phyloP scores from a whole-genome alignment of 1,284 basidiomycete species.

The Apiotrichum porosum region DNA sequence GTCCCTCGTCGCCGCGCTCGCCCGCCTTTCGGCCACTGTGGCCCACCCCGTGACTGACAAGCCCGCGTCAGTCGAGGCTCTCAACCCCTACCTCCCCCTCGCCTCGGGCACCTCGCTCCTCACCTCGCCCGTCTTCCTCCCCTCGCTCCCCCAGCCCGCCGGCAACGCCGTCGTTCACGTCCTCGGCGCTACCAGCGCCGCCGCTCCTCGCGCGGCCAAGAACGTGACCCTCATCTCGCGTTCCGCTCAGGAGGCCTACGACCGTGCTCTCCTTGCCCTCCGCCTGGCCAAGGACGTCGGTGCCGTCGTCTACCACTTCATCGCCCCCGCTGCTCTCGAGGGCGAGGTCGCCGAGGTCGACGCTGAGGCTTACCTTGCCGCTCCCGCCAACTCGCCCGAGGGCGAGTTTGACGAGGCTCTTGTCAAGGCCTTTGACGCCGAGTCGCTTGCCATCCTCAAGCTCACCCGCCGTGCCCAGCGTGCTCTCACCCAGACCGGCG shows the following conservation, averaged over 20 bases:
- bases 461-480: conserved; percentile 60
- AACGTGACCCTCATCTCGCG: conserved; percentile 60
- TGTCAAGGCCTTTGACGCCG: conserved; percentile 60
- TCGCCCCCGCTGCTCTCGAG: conserved; percentile 51
- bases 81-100: conserved; percentile 46
- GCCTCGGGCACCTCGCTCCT: conserved; percentile 33
- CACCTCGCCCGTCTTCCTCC: conserved; percentile 39
- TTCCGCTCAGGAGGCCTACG: conserved; percentile 63
- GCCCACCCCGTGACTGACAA: conserved; percentile 34
- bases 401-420: conserved; percentile 36
- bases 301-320: conserved; percentile 73
- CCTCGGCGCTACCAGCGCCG: conserved; percentile 32
- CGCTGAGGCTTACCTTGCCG: conserved; percentile 50
- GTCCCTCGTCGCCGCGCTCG: conserved; percentile 36
- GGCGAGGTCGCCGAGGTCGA: conserved; percentile 54
- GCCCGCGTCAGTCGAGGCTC: conserved; percentile 21
- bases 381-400: conserved; percentile 52
- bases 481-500: conserved; percentile 52
- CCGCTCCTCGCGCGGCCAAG: conserved; percentile 25
- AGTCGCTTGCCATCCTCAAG: conserved; percentile 59
- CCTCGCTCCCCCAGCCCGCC: conserved; percentile 32
- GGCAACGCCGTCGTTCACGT: conserved; percentile 32
- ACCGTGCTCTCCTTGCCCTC: conserved; percentile 66
- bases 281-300: conserved; percentile 59
- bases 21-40: conserved; percentile 34